These are phyloP conservation scores for Penicillium crustosum DNA, from an alignment of 2,329 filamentous ascomycete genomes.

Conservation along the genomic window DNA sequence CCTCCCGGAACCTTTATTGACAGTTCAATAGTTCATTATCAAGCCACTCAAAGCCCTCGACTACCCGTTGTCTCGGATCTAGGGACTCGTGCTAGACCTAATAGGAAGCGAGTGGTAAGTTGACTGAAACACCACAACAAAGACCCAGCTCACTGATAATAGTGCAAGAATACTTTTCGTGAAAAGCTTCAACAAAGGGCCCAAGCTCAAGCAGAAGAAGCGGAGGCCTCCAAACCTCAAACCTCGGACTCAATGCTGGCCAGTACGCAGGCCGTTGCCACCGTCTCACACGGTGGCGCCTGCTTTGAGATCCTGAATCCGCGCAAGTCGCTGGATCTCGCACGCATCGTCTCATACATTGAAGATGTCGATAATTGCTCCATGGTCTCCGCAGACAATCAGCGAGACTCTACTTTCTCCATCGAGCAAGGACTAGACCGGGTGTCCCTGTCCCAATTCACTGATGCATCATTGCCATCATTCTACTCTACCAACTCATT, in stretches of 20 bases:
- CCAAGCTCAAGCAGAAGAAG: constrained; percentile 21
- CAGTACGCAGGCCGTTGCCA: constrained; percentile 27
- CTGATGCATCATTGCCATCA: constrained; percentile 26
- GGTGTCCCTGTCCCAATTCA: constrained; percentile 25
- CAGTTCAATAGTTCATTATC: constrained; percentile 4
- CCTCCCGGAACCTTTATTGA: constrained; percentile 6
- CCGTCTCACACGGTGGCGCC: constrained; percentile 36
- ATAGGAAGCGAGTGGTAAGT: constrained; percentile 29
- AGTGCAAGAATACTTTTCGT: constrained; percentile 34
- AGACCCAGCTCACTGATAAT: constrained; percentile 15
- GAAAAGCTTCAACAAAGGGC: constrained; percentile 28
- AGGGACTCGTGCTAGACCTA: constrained; percentile 23
- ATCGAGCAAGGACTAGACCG: constrained; percentile 21
- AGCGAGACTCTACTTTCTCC: constrained; percentile 27
- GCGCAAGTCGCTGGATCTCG: constrained; percentile 36
- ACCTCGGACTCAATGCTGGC: constrained; percentile 32
- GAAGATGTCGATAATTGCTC: constrained; percentile 35
- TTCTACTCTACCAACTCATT: constrained; percentile 24
- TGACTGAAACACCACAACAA: constrained; percentile 16
- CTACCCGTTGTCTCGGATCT: constrained; percentile 23
- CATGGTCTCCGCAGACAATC: constrained; percentile 13
- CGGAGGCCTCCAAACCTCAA: constrained; percentile 15
- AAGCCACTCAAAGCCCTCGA: constrained; percentile 17
- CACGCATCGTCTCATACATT: constrained; percentile 38
- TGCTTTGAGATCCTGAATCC: constrained; percentile 42